Evolutionary conservation across 148 eudicot genomes (phyloP), one percentile per base, ranked within the genome.

Genomic region (Polygonum aviculare): DNA sequence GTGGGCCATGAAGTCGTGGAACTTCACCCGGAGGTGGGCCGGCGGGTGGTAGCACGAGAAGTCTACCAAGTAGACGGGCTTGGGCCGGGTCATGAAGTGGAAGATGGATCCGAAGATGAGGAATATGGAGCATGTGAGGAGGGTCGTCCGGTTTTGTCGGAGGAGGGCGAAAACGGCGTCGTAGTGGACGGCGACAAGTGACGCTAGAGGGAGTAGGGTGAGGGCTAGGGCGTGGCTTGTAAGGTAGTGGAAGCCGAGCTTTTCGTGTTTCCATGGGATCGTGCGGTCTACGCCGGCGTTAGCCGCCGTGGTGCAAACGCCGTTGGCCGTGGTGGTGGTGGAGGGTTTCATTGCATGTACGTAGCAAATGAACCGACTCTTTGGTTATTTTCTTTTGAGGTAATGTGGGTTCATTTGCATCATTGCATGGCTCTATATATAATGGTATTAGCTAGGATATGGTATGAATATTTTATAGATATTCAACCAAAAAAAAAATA

Each of bases 41-140:
- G 50, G 48, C 5, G 74, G 74, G 14, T 7, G 2, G 74, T 71
- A 71, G 74, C 74, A 71, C 1, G 74, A 71, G 74, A 16, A 71
- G 48, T 71, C 74, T 6, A 71, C 35, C 8, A 71, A 41, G 74
- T 71, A 71, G 14, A 71, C 33, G 70, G 70, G 70, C 15, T 11
- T 63, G 40, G 70, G 70, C 15, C 40, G 39, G 70, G 70, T 33
- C 40, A 3, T 12, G n/a, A 31, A 1, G 40, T 11, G 40, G 70
- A 14, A 26, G 40, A 63, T 2, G 70, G 40, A 35, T 26, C 36
- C 67, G 14, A 60, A 1, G 7, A 35, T 3, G 18, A 63, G 70
- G 40, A 63, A 14, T 0, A 31, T 14, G 36, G 40, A 35, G 35
- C 12, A 9, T 8, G 12, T 21, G 65, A 59, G 31, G 15, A 26